phyloP scores from a whole-genome alignment of 768 basidiomycete species.

The Leccinum disarticulatum region DNA sequence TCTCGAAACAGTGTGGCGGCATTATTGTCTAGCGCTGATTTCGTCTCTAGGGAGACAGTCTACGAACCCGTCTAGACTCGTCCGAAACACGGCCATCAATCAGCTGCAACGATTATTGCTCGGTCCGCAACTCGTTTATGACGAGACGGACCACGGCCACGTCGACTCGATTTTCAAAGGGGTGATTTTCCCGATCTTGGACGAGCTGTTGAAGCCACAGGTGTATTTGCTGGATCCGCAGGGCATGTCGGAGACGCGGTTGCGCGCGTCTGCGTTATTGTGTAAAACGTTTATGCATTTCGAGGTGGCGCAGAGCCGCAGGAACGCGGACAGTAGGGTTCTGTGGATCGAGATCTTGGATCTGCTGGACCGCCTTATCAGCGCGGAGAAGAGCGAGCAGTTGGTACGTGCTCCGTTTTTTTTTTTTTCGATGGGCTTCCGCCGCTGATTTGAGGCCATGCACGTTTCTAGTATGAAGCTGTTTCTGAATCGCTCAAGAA shows the following conservation, averaged over 20 bases:
- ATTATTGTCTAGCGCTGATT: constrained; percentile 73
- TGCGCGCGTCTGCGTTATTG: constrained; percentile 84
- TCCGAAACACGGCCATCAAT: constrained; percentile 77
- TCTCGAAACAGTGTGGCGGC: constrained; percentile 66
- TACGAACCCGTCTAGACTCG: constrained; percentile 77
- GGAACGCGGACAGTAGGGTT: constrained; percentile 61
- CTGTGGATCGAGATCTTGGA: constrained; percentile 92
- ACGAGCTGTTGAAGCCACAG: constrained; percentile 86
- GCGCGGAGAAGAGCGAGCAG: constrained; percentile 79
- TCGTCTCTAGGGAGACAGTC: constrained; percentile 77
- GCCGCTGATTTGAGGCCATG: constrained; percentile 4
- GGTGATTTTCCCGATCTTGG: constrained; percentile 87
- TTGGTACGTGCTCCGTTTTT: constrained; percentile 47
- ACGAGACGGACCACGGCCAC: constrained; percentile 56
- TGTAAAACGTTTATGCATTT: constrained; percentile 97
- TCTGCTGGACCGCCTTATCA: constrained; percentile 85
- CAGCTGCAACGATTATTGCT: constrained; percentile 84
- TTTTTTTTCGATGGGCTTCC: background rate
- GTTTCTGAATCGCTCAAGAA: constrained; percentile 97
- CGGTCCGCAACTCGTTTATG: constrained; percentile 66
- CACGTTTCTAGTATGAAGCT: constrained; percentile 73
- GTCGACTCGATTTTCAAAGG: constrained; percentile 79
- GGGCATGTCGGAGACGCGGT: constrained; percentile 88
- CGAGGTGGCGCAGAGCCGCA: constrained; percentile 67
- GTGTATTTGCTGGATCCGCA: constrained; percentile 74